Evolutionary conservation across 2,329 filamentous ascomycete species (phyloP), one percentile per base, ranked within the genome.

Genomic region (Botrytis pseudocinerea): DNA sequence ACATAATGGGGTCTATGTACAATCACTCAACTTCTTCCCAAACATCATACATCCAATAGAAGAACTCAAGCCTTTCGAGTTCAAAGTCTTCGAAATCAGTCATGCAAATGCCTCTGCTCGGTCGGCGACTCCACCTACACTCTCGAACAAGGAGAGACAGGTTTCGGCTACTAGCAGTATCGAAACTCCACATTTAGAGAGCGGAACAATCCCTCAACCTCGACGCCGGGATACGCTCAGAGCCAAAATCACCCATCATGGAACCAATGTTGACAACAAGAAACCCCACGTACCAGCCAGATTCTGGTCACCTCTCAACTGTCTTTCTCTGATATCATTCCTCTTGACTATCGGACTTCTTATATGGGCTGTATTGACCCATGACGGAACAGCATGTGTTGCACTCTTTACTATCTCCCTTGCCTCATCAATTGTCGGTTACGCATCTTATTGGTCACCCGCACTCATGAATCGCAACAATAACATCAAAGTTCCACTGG

Each of bases 21-120:
- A 86, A 72, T 85, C 86, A 1, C 85, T 90, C 8, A 88, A 88
- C 71, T 90, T 89, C 82, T 90, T 90, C 76, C 87, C 88, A 59
- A 88, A 88, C 76, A 87, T 90, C 75, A 85, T 90, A 73, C 87
- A 88, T 69, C 86, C 85, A 6, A 84, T 89, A 32, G 87, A 88
- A 62, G 82, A 85, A 9, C 77, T 86, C 28, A 81, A 82, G 5
- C 79, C 85, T 3, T 87, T 86, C 73, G 80, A 82, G 25, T 87
- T 89, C 78, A 81, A 82, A 75, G 83, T 87, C 48, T 77, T 86
- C 42, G 79, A 84, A 73, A 88, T 89, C 72, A 81, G 77, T 74
- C 87, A 89, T 76, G 80, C 70, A 42, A 69, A 73, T 10, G 60
- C 69, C 8, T 35, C 48, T 16, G 42, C 57, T 44, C 57, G 66